phyloP scores from a whole-genome alignment of 2,329 filamentous ascomycete species.

The Hypoxylon sp. region DNA sequence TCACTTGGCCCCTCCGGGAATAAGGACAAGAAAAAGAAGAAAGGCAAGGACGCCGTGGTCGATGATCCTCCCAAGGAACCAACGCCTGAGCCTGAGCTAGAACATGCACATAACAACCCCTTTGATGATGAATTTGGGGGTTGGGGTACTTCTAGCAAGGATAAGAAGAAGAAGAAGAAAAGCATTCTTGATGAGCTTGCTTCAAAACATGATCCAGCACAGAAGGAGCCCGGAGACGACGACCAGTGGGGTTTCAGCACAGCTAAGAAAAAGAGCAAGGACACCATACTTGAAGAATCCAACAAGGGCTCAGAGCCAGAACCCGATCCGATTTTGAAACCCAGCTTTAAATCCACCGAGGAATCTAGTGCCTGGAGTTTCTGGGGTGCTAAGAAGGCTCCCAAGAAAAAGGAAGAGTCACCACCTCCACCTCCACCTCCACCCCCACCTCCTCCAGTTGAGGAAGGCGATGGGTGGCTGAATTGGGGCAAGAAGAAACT shows the following conservation, averaged over 20 bases:
- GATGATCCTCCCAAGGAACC: conserved; percentile 29
- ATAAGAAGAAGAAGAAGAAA: conserved; percentile 52
- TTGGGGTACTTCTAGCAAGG: conserved; percentile 46
- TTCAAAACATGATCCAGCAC: conserved; percentile 19
- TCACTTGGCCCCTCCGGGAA: conserved; percentile 31
- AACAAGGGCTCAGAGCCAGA: conserved; percentile 39
- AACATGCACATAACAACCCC: conserved; percentile 24
- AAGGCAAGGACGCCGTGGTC: conserved; percentile 37
- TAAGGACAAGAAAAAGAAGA: conserved; percentile 47
- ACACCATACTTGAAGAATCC: conserved; percentile 35
- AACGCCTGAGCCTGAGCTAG: not conserved
- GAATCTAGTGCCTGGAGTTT: conserved; percentile 60
- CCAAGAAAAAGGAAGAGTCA: conserved; percentile 40
- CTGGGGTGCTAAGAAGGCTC: conserved; percentile 64
- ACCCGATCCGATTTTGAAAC: conserved; percentile 45
- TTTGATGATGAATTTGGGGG: conserved; percentile 47
- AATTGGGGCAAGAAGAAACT: conserved; percentile 47
- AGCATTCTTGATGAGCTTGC: conserved; percentile 35
- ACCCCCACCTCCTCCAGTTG: conserved; percentile 13
- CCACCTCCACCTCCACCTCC: conserved; percentile 13
- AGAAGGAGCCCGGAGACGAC: conserved; percentile 19
- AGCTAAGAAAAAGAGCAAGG: conserved; percentile 58
- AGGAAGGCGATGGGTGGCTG: conserved; percentile 33
- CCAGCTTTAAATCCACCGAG: conserved; percentile 49
- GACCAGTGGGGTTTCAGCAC: conserved; percentile 39